Conservation (phyloP, 2,329 filamentous ascomycete species). For the Colletotrichum trifolii region DNA sequence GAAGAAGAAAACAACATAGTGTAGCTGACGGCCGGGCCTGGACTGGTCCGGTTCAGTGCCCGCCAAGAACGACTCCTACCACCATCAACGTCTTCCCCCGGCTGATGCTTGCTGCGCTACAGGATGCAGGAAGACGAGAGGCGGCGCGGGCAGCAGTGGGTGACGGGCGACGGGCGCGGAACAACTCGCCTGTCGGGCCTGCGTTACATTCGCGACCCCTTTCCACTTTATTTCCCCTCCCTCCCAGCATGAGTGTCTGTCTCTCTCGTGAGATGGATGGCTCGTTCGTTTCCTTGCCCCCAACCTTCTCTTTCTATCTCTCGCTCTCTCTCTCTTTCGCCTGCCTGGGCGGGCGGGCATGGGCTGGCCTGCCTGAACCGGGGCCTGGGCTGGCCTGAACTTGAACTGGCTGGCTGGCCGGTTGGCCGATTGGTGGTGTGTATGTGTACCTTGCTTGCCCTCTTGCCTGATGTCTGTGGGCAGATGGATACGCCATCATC, state of each 20-base stretch:
- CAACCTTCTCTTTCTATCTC: neutral
- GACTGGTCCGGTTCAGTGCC: conserved; percentile 12
- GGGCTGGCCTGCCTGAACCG: no score
- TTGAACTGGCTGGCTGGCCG: no score
- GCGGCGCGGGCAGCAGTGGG: conserved; percentile 2
- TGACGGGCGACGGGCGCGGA: conserved; percentile 27
- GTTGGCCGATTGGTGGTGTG: no score
- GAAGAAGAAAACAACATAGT: neutral
- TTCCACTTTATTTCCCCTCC: conserved; percentile 22
- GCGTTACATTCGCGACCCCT: conserved; percentile 35
- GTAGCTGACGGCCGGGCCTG: conserved; percentile 9
- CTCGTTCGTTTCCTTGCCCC: conserved; percentile 16
- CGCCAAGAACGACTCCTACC: conserved; percentile 11
- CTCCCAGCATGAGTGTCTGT: neutral
- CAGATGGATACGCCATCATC: conserved; percentile 17
- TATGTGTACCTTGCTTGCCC: conserved; percentile 12
- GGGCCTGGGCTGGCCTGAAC: no score
- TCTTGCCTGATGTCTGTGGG: conserved; percentile 31
- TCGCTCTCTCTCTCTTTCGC: no score
- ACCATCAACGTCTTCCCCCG: neutral
- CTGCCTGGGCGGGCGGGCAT: no score
- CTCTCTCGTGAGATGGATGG: no score
- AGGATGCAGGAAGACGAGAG: neutral
- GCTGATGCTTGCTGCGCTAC: conserved; percentile 6
- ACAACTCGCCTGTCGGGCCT: conserved; percentile 32